Evolutionary conservation across 805 yeast species (phyloP).

Genomic region (Jamesozyma gamospora): DNA sequence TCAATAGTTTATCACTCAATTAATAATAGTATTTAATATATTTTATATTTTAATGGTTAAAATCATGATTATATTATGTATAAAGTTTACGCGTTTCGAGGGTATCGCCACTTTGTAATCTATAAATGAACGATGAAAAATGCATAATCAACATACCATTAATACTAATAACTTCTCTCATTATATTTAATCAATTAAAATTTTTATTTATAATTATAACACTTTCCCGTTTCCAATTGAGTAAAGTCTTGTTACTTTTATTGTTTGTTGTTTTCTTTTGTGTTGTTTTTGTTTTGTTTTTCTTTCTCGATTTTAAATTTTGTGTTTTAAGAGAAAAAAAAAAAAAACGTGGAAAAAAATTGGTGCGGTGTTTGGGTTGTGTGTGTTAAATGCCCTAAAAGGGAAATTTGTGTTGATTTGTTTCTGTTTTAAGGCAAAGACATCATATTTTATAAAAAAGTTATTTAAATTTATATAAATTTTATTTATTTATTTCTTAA

Average conservation of each 20-base stretch:
- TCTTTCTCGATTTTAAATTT: not conserved
- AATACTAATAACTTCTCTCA: slow-evolving; percentile 91
- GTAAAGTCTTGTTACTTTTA: not conserved
- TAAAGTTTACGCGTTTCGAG: not conserved
- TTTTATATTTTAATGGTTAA: not conserved
- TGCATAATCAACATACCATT: slow-evolving; percentile 29
- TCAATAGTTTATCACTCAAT: too few relatives aligned
- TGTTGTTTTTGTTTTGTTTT: not conserved
- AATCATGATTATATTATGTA: not conserved
- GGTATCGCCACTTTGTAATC: too few relatives aligned
- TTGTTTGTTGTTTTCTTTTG: slow-evolving; percentile 1
- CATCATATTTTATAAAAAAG: too few relatives aligned
- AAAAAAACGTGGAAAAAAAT: not conserved
- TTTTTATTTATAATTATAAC: too few relatives aligned
- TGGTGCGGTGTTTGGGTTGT: too few relatives aligned
- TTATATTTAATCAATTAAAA: too few relatives aligned
- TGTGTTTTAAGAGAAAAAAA: too few relatives aligned
- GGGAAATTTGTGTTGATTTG: not conserved
- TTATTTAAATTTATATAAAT: too few relatives aligned
- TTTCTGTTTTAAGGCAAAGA: too few relatives aligned
- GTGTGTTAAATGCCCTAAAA: not conserved
- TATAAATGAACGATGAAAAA: not conserved
- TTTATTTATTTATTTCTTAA: not conserved
- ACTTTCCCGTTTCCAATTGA: too few relatives aligned
- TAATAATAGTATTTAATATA: too few relatives aligned